Evolutionary conservation across 495 filamentous ascomycete genomes (phyloP).

Genomic region (Neurospora cerealis): DNA sequence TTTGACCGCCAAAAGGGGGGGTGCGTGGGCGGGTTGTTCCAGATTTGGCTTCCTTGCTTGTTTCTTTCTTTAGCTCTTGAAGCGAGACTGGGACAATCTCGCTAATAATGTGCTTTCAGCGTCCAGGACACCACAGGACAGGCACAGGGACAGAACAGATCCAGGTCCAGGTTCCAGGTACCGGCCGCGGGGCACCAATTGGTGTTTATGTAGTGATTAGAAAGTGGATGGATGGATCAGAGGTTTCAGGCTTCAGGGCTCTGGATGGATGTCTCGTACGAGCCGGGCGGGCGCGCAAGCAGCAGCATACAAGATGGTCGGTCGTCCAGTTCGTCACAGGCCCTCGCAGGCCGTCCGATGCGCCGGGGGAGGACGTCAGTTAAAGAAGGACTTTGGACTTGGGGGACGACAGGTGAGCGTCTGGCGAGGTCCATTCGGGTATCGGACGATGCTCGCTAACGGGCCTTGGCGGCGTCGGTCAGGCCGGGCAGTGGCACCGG

Average conservation of each 20-base stretch:
- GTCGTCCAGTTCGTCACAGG: background rate
- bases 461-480: background rate
- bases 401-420: background rate
- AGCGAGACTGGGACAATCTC: background rate
- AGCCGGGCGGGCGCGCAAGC: background rate
- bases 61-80: background rate
- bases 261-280: background rate
- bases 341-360: background rate
- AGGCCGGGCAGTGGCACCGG: background rate
- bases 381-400: background rate
- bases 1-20: background rate
- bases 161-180: background rate
- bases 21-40: background rate
- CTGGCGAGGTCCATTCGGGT: background rate
- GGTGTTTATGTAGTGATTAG: background rate
- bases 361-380: background rate
- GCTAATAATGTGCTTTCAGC: background rate
- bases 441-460: background rate
- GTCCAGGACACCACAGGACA: background rate
- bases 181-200: background rate
- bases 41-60: background rate
- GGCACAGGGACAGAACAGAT: background rate
- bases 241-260: background rate
- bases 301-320: background rate
- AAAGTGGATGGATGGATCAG: background rate